Conservation (phyloP, 495 filamentous ascomycete genomes). For the Aspergillus indologenus region DNA sequence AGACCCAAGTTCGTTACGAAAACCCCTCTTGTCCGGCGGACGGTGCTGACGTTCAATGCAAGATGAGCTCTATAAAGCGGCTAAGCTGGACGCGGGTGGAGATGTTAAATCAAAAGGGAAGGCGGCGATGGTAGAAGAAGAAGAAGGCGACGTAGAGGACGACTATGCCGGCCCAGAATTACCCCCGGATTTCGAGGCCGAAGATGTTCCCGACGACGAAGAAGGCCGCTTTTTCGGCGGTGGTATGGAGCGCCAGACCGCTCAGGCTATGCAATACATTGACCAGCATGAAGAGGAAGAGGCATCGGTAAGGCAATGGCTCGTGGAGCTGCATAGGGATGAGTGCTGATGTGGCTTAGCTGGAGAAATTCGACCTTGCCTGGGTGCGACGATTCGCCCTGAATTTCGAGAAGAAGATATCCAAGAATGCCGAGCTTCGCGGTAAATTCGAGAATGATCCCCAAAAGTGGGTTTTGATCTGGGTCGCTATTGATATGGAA, state of each 20-base stretch:
- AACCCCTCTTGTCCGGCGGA: background rate
- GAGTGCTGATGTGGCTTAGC: conserved; percentile 28
- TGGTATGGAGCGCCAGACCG: conserved; percentile 76
- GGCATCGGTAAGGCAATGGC: conserved; percentile 32
- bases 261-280: conserved; percentile 86
- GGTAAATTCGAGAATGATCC: conserved; percentile 85
- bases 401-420: conserved; percentile 87
- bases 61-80: conserved; percentile 82
- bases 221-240: conserved; percentile 95
- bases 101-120: conserved; percentile 62
- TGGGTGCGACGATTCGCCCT: conserved; percentile 83
- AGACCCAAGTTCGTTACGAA: conserved; percentile 61
- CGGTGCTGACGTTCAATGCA: conserved; percentile 22
- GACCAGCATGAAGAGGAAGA: conserved; percentile 65
- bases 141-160: conserved; percentile 57
- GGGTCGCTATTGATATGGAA: background rate
- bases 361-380: conserved; percentile 75
- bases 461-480: conserved; percentile 60
- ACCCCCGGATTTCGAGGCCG: conserved; percentile 62
- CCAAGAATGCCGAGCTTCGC: conserved; percentile 87
- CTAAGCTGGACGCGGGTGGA: conserved; percentile 61
- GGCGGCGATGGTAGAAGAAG: conserved; percentile 56
- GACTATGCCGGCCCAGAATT: conserved; percentile 65
- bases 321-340: background rate
- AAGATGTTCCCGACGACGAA: conserved; percentile 70